Evolutionary conservation across 1,139 yeast genomes (phyloP).

Genomic region (Pichia terricola): DNA sequence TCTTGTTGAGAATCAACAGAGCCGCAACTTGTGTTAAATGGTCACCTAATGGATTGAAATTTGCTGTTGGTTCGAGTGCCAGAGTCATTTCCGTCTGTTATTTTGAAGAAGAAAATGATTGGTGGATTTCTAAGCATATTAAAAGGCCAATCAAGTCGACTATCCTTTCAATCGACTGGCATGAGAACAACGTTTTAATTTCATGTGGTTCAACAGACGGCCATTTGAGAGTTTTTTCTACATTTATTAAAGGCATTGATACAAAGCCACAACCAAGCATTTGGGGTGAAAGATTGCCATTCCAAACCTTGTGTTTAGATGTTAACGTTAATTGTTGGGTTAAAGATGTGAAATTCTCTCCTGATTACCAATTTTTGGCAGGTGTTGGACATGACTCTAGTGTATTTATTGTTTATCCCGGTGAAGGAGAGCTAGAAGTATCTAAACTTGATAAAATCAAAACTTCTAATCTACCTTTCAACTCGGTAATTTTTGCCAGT

Average conservation of each 20-base stretch:
- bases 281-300: conserved; percentile 96
- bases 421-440: conserved; percentile 31
- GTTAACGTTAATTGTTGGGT: conserved; percentile 81
- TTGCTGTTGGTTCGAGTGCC: conserved; percentile 96
- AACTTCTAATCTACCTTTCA: conserved; percentile 78
- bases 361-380: conserved; percentile 68
- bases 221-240: conserved; percentile 88
- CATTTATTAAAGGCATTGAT: conserved; percentile 84
- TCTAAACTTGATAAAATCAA: conserved; percentile 35
- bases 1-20: conserved; percentile 79
- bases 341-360: conserved; percentile 83
- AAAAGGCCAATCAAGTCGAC: conserved; percentile 90
- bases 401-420: conserved; percentile 65
- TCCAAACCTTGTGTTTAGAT: conserved; percentile 88
- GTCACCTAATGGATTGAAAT: conserved; percentile 89
- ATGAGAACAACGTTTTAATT: conserved; percentile 80
- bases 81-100: conserved; percentile 92
- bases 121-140: conserved; percentile 99
- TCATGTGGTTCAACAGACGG: conserved; percentile 95
- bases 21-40: conserved; percentile 92
- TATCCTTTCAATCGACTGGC: conserved; percentile 83
- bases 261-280: conserved; percentile 67
- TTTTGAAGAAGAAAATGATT: conserved; percentile 90
- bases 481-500: conserved; percentile 57
- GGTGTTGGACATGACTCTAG: conserved; percentile 55